Evolutionary conservation across 1,139 yeast species (phyloP).

Genomic region (Candida neerlandica): DNA sequence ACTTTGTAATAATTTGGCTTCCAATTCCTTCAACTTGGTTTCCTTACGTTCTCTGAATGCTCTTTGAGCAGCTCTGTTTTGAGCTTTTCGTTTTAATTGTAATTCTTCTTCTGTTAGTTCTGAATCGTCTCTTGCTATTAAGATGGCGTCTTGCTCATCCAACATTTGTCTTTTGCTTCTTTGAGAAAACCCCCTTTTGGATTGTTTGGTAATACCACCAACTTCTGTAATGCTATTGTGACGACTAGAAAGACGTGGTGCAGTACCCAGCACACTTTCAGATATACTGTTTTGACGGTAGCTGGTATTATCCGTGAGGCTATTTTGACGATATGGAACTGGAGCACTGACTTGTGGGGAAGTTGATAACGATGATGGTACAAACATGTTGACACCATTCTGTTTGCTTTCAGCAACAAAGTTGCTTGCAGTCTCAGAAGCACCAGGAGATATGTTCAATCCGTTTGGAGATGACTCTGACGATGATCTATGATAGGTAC

Average conservation of each 20-base stretch:
- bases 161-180: conserved; percentile 28
- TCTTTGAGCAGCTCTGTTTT: conserved; percentile 86
- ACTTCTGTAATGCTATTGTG: neutral
- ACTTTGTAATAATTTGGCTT: conserved; percentile 57
- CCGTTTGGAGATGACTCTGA: conserved; percentile 15
- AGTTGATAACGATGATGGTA: neutral
- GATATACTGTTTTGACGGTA: neutral
- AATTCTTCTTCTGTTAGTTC: conserved; percentile 52
- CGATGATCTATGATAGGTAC: conserved; percentile 3
- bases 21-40: conserved; percentile 67
- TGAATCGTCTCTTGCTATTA: conserved; percentile 43
- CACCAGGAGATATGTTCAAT: conserved; percentile 14
- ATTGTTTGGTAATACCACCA: conserved; percentile 2
- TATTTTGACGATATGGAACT: neutral
- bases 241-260: neutral
- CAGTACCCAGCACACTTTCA: neutral
- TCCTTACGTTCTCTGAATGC: conserved; percentile 89
- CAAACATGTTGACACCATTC: neutral
- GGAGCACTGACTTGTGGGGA: neutral
- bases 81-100: conserved; percentile 67
- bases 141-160: conserved; percentile 42
- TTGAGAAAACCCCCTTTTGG: neutral
- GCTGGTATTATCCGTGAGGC: neutral
- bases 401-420: conserved; percentile 7
- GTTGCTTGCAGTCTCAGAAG: conserved; percentile 15